Conservation (phyloP, 1,284 basidiomycete genomes). For the Afroboletus lepidellus region DNA sequence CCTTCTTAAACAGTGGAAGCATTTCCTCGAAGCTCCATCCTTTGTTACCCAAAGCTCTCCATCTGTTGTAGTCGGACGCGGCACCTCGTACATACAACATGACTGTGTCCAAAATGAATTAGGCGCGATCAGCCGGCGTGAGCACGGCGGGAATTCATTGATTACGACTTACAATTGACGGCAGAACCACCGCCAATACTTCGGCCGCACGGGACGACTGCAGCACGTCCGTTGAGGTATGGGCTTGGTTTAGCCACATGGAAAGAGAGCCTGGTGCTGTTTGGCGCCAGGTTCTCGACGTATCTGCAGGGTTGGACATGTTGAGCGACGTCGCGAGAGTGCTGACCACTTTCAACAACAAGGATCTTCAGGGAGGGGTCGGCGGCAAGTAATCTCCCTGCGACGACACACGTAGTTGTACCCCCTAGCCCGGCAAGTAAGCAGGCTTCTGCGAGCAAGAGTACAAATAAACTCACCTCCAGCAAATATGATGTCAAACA, state of each 20-base stretch:
- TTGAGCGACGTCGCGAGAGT: not conserved
- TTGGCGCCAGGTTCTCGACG: not conserved
- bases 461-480: not conserved
- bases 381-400: too few relatives aligned
- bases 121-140: too few relatives aligned
- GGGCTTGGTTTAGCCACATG: slow-evolving; percentile 3
- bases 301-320: slow-evolving; percentile 4
- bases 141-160: too few relatives aligned
- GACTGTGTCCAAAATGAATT: slow-evolving; percentile 33
- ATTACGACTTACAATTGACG: slow-evolving; percentile 42
- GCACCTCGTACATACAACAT: slow-evolving; percentile 52
- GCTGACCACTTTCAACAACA: too few relatives aligned
- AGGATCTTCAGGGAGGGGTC: too few relatives aligned
- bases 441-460: not conserved
- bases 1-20: slow-evolving; percentile 7
- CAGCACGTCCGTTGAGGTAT: slow-evolving; percentile 3
- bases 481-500: slow-evolving; percentile 1
- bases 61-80: slow-evolving; percentile 57
- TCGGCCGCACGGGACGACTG: slow-evolving; percentile 3
- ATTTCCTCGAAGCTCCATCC: slow-evolving; percentile 23
- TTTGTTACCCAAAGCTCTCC: slow-evolving; percentile 46
- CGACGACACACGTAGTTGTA: slow-evolving; percentile 22
- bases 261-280: slow-evolving; percentile 3
- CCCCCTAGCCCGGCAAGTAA: slow-evolving; percentile 9
- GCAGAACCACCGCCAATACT: too few relatives aligned